Evolutionary conservation across 306 rosid species (phyloP), one percentile per base, ranked within the genome.

Genomic region (Castanea mollissima): DNA sequence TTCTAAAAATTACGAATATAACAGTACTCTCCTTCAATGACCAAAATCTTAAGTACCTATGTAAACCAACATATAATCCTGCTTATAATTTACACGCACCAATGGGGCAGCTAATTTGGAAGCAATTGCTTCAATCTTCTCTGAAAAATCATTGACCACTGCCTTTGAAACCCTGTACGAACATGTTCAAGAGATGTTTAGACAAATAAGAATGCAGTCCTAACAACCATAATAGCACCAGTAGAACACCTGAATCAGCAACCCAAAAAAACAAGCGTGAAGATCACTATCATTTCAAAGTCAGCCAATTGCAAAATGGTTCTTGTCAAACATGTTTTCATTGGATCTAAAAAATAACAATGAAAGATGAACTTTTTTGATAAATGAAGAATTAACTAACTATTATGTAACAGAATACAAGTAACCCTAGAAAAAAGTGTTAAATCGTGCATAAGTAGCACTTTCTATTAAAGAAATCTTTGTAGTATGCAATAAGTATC

Each of bases 81-180:
- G 55, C 75, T 71, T 55, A 41, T 14, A 38, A 73, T 64, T 79
- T 77, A 78, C 64, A 80, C 89, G 9, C 80, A 92, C 98, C 86
- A 27, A 63, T 0, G 59, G 80, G 74, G 85, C 77, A 51, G 85
- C 85, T 83, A 93, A 74, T 62, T 87, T 90, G 60, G 94, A 90
- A 64, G 99, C 96, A 76, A 90, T 79, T 51, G 83, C 92, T 90
- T 93, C 99, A 25, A 93, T 85, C 91, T 91, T 95, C 86, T 90
- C 93, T 20, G 96, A 89, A 86, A 85, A 90, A 65, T 93, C 98
- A 78, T 87, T 88, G 85, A 95, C 68, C 64, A 82, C 49, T 58
- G 90, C 92, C 86, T 93, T 95, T 71, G 99, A 91, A 77, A 93
- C 84, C 83, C 98, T 94, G 91, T 74, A 86, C 52, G 60, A 72